Conservation (phyloP, 2,329 filamentous ascomycete species). For the Pseudocercospora cruenta region DNA sequence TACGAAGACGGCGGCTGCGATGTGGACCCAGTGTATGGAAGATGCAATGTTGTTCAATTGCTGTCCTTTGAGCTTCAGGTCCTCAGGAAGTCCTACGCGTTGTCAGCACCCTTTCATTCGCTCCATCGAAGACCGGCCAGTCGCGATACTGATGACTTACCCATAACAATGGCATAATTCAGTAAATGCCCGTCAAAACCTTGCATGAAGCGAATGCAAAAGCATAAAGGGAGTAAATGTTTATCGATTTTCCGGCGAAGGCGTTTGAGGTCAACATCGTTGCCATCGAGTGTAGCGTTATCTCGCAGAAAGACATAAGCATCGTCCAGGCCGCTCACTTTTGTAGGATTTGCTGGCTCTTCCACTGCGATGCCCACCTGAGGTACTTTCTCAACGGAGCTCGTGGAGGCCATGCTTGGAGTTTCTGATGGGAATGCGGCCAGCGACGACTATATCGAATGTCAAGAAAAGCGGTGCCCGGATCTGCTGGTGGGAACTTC, state of each 20-base stretch:
- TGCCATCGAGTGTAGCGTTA: background rate
- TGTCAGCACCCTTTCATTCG: background rate
- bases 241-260: background rate
- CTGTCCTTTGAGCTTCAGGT: conserved; percentile 2
- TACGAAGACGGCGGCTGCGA: background rate
- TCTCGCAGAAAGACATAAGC: background rate
- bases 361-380: background rate
- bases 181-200: background rate
- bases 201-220: background rate
- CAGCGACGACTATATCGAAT: background rate
- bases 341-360: background rate
- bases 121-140: background rate
- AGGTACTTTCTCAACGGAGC: background rate
- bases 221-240: background rate
- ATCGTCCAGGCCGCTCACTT: background rate
- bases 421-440: background rate
- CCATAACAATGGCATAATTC: conserved; percentile 8
- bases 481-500: background rate
- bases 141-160: background rate
- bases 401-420: background rate
- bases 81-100: background rate
- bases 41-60: background rate
- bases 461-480: background rate
- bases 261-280: background rate
- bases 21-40: background rate